A percentile compares a stretch with the other conserved stretches of the same genome.
Conservation (phyloP, 139 green algal species). For the Spirogloea muscicola region DNA sequence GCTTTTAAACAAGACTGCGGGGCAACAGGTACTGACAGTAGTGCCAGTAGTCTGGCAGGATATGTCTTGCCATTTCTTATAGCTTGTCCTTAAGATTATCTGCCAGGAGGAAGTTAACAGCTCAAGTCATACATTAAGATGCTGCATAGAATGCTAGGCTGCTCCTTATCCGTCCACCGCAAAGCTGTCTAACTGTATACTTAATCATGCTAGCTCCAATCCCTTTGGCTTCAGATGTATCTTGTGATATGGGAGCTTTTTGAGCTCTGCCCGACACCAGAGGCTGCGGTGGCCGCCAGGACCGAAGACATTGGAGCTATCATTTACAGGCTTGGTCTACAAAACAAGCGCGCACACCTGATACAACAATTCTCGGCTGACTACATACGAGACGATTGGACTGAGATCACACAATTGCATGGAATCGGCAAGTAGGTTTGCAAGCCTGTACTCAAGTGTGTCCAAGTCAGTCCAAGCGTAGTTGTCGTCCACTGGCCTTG, state of each 20-base stretch:
- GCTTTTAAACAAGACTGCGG: conserved; percentile 84
- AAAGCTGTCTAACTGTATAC: too few species aligned
- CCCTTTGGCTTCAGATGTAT: conserved; percentile 81
- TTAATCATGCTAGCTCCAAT: too few species aligned
- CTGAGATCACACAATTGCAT: conserved; percentile 68
- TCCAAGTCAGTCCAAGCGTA: too few species aligned
- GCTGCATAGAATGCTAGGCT: too few species aligned
- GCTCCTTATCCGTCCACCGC: too few species aligned
- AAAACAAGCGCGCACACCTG: conserved; percentile 64
- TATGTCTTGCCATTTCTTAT: conserved; percentile 2
- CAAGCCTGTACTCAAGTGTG: too few species aligned
- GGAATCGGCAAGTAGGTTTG: conserved; percentile 49
- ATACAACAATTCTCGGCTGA: conserved; percentile 75
- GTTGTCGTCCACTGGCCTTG: too few species aligned
- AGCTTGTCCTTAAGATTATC: conserved; percentile 11
- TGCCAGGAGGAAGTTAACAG: too few species aligned
- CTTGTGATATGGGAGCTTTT: conserved; percentile 78
- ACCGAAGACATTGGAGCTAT: conserved; percentile 53
- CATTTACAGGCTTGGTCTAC: conserved; percentile 77
- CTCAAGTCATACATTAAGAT: too few species aligned
- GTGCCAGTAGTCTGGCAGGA: neutral
- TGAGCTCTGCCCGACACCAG: conserved; percentile 61
- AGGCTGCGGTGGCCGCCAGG: conserved; percentile 53
- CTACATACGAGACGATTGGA: conserved; percentile 78
- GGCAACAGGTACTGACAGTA: conserved; percentile 53